Percentiles rank a stretch among this genome's conserved stretches.
These are phyloP conservation scores for Salix viminalis DNA, from an alignment of 345 rosid species.

Conservation along the genomic window DNA sequence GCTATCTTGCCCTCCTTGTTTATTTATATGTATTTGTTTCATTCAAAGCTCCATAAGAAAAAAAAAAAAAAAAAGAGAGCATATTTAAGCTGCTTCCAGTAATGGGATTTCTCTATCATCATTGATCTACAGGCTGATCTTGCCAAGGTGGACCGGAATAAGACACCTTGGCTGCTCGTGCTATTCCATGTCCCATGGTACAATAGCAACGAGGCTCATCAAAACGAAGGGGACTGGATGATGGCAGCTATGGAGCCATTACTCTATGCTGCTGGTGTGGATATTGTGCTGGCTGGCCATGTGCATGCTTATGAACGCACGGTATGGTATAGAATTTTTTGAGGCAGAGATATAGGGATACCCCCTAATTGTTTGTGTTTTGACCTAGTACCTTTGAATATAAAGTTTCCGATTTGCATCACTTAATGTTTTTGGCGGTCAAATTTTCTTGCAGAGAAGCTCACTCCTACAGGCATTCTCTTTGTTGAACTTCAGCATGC, in stretches of 20 bases:
- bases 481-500: too few species aligned
- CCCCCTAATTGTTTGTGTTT: neutral
- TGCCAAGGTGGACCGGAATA: constrained; percentile 65
- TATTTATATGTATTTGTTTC: neutral
- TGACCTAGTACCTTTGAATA: neutral
- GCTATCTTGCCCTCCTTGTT: neutral
- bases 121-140: constrained; percentile 60
- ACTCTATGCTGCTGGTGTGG: constrained; percentile 72
- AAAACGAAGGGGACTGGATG: constrained; percentile 76
- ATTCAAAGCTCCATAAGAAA: neutral
- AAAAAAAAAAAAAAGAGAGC: too few species aligned
- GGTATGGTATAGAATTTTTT: constrained; percentile 33
- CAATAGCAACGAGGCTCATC: constrained; percentile 84
- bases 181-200: constrained; percentile 93
- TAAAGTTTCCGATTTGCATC: neutral
- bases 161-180: constrained; percentile 86
- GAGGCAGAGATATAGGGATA: neutral
- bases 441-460: neutral
- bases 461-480: neutral
- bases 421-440: neutral
- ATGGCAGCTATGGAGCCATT: constrained; percentile 83
- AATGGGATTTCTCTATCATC: neutral
- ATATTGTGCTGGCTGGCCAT: constrained; percentile 73
- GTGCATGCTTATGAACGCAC: constrained; percentile 97
- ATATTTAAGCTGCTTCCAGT: neutral